Conservation (phyloP, 2,329 filamentous ascomycete genomes). For the Microsporum audouinii region DNA sequence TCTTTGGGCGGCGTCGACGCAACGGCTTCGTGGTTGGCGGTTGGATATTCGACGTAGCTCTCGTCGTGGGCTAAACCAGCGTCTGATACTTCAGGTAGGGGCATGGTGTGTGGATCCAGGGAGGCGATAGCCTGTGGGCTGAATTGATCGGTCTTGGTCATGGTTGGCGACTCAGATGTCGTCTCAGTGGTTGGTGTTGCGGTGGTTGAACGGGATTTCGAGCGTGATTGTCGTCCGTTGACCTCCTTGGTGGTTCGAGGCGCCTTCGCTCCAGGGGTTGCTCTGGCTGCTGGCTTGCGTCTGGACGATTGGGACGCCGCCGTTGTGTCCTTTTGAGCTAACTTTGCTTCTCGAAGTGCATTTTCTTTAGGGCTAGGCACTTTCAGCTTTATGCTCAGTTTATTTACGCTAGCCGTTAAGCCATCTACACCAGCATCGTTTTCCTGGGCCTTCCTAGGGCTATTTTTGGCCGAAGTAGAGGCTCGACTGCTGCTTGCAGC, state of each 20-base stretch:
- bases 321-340: constrained; percentile 20
- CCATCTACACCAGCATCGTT: constrained; percentile 25
- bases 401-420: constrained; percentile 43
- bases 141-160: not conserved
- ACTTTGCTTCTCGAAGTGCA: constrained; percentile 39
- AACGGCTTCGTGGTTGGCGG: not conserved
- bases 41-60: not conserved
- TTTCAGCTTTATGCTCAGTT: constrained; percentile 46
- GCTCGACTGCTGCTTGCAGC: not conserved
- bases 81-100: not conserved
- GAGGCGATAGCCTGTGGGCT: not conserved
- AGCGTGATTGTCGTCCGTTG: not conserved
- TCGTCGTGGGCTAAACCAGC: not conserved
- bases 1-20: not conserved
- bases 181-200: not conserved
- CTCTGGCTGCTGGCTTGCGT: not conserved
- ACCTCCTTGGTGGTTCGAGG: not conserved
- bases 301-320: not conserved
- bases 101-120: constrained; percentile 1
- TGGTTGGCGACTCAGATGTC: not conserved
- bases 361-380: constrained; percentile 48
- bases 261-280: not conserved
- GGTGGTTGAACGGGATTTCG: not conserved
- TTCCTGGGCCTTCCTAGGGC: not conserved
- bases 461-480: not conserved